Conservation (phyloP, 176 grass and related monocot species). For the Oryza glaberrima region DNA sequence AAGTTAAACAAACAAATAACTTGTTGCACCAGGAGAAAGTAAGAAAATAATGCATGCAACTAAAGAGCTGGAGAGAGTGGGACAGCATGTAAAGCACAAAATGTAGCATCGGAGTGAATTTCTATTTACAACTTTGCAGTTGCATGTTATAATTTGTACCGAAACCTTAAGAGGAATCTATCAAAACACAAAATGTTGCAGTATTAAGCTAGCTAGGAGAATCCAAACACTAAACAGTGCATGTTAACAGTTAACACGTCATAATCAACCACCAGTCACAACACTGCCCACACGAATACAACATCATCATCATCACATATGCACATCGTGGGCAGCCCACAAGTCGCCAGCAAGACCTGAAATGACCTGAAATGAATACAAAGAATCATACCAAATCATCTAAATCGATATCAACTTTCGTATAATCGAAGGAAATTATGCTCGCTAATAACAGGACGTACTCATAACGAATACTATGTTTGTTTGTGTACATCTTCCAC, state of each 20-base stretch:
- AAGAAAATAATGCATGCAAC: background rate
- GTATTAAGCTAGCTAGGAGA: background rate
- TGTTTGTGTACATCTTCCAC: background rate
- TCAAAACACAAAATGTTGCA: constrained; percentile 1
- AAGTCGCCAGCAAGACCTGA: constrained; percentile 10
- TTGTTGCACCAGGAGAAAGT: background rate
- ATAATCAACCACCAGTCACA: constrained; percentile 17
- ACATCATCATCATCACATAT: background rate
- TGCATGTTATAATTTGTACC: too few relatives aligned
- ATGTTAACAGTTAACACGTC: constrained; percentile 40
- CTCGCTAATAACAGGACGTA: background rate
- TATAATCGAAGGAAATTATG: background rate
- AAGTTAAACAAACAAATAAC: background rate
- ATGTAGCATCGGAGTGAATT: too few relatives aligned
- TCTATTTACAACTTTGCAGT: too few relatives aligned
- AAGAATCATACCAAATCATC: constrained; percentile 21
- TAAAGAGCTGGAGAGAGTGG: background rate
- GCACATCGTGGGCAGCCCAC: constrained; percentile 45
- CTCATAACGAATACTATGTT: background rate
- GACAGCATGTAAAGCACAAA: background rate
- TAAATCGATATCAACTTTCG: background rate
- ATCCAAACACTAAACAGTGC: constrained; percentile 15
- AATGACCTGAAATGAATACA: background rate
- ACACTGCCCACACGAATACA: constrained; percentile 36
- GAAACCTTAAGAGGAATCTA: background rate